These are phyloP conservation scores for Magnusiomyces suaveolens DNA, from an alignment of 1,139 yeast species.

Conservation along the genomic window DNA sequence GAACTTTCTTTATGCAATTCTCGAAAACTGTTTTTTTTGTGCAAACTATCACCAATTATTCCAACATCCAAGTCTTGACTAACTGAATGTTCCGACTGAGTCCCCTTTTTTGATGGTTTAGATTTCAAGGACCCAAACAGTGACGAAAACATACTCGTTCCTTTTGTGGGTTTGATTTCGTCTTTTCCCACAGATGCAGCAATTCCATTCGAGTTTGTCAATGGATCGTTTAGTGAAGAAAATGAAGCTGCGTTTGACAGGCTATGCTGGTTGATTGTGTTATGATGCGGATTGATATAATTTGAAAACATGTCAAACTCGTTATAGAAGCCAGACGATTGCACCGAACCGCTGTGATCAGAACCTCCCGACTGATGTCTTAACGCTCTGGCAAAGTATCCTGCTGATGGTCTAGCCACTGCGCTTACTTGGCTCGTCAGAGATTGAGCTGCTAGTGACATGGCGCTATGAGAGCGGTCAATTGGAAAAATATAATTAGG, in stretches of 20 bases:
- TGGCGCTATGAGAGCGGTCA: constrained; percentile 28
- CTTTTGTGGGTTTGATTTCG: constrained; percentile 6
- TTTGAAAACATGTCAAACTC: neutral
- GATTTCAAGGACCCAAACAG: constrained; percentile 13
- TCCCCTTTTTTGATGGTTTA: constrained; percentile 3
- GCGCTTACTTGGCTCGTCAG: constrained; percentile 12
- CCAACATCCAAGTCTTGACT: constrained; percentile 5
- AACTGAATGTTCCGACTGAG: constrained; percentile 1
- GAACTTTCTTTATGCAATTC: constrained; percentile 11
- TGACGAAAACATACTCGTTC: constrained; percentile 13
- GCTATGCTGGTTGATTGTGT: neutral
- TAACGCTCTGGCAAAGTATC: constrained; percentile 20
- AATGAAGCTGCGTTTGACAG: neutral
- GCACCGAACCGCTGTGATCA: constrained; percentile 5
- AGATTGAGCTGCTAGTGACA: constrained; percentile 24
- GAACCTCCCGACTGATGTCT: constrained; percentile 9
- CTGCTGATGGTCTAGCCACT: constrained; percentile 19
- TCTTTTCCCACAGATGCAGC: constrained; percentile 1
- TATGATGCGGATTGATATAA: constrained; percentile 7
- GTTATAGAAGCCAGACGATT: constrained; percentile 7
- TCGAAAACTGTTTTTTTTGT: neutral
- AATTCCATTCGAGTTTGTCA: neutral
- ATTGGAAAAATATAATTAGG: constrained; percentile 21
- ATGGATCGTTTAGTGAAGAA: neutral
- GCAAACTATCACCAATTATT: constrained; percentile 5